Conservation (phyloP, 169 alveolate genomes). For the Sarcocystis neurona region DNA sequence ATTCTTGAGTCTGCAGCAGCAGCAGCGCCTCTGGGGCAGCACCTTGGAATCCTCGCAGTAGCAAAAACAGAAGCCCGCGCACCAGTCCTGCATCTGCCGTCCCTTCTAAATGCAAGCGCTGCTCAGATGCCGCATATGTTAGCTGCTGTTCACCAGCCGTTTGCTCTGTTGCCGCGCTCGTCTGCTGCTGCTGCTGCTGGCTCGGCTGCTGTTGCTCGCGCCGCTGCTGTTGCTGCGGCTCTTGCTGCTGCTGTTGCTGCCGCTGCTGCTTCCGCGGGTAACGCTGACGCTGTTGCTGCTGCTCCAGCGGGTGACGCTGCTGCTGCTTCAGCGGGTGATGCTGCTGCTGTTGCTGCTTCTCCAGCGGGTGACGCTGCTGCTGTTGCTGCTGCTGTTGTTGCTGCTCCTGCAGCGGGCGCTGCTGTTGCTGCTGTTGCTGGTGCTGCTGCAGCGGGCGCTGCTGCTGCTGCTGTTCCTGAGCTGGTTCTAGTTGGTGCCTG, state of each 20-base stretch:
- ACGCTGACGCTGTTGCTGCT: background rate
- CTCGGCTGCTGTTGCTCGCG: background rate
- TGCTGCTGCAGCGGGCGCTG: background rate
- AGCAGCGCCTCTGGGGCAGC: too few species aligned
- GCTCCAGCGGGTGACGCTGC: background rate
- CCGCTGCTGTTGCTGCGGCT: background rate
- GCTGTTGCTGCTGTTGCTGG: background rate
- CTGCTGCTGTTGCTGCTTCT: background rate
- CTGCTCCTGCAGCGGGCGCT: conserved; percentile 11
- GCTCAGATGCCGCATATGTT: too few species aligned
- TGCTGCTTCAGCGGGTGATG: background rate
- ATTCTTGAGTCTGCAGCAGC: too few species aligned
- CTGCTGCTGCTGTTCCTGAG: background rate
- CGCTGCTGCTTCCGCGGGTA: background rate
- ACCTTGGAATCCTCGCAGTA: too few species aligned
- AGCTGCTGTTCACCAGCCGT: too few species aligned
- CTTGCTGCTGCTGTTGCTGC: background rate
- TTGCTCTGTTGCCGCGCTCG: too few species aligned
- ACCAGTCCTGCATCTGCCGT: too few species aligned
- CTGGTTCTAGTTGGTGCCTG: conserved; percentile 34
- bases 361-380: background rate
- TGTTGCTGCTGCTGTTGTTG: background rate
- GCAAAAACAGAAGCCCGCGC: too few species aligned
- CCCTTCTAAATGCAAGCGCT: too few species aligned
- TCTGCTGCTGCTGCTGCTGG: too few species aligned